A percentile compares a stretch with the other conserved stretches of the same genome.
These are phyloP conservation scores for Fusarium torulosum DNA, from an alignment of 2,329 filamentous ascomycete species.

Conservation along the genomic window DNA sequence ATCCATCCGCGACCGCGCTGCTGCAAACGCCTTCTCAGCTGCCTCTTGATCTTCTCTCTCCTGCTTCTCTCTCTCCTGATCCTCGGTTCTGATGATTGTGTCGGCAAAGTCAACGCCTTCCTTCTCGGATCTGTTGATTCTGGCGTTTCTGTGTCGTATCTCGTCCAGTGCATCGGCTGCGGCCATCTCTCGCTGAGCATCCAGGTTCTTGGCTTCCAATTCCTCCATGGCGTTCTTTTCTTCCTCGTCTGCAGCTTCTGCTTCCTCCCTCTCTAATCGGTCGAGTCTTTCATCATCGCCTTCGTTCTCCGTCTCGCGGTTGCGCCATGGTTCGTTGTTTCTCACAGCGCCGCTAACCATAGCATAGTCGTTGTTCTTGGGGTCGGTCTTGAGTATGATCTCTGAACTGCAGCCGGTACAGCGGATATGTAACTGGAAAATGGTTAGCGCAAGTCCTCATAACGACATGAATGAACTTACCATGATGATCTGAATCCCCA, in stretches of 20 bases:
- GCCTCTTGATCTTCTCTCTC: constrained; percentile 88
- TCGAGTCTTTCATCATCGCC: constrained; percentile 90
- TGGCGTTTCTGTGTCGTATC: constrained; percentile 90
- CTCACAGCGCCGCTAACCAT: constrained; percentile 85
- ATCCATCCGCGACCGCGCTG: constrained; percentile 67
- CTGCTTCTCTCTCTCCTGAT: constrained; percentile 72
- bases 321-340: constrained; percentile 93
- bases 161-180: constrained; percentile 96
- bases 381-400: constrained; percentile 94
- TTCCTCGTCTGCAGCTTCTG: constrained; percentile 70
- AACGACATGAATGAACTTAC: background rate
- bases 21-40: constrained; percentile 81
- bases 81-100: constrained; percentile 65
- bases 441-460: background rate
- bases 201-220: constrained; percentile 90
- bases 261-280: constrained; percentile 81
- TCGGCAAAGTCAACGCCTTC: constrained; percentile 73
- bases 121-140: constrained; percentile 80
- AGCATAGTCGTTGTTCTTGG: constrained; percentile 93
- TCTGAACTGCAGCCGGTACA: constrained; percentile 89
- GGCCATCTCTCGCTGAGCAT: constrained; percentile 95
- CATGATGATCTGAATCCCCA: constrained; percentile 68
- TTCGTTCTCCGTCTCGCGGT: constrained; percentile 73
- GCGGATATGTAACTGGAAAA: constrained; percentile 52
- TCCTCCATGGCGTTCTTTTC: constrained; percentile 95